phyloP scores from a whole-genome alignment of 129 eudicot genomes.

The Smallanthus sonchifolius region DNA sequence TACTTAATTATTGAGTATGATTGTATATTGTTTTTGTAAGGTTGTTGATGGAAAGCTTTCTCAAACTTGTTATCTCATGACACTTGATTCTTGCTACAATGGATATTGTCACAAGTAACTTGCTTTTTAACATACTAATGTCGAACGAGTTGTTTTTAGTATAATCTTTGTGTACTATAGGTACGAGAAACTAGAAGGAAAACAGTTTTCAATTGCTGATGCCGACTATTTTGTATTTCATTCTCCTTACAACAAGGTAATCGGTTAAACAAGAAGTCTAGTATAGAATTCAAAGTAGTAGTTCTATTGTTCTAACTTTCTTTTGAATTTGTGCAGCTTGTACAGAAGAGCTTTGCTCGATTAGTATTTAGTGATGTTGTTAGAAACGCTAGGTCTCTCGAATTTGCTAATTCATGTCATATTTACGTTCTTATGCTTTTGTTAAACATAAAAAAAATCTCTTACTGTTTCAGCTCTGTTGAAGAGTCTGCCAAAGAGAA shows the following conservation, averaged over 20 bases:
- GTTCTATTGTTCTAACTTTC: constrained; percentile 12
- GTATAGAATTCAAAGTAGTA: not conserved
- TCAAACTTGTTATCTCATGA: constrained; percentile 96
- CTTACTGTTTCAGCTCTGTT: constrained; percentile 44
- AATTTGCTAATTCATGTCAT: not conserved
- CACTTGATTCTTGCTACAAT: constrained; percentile 91
- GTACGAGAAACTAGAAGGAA: constrained; percentile 80
- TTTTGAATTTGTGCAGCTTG: constrained; percentile 68
- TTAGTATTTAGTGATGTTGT: constrained; percentile 64
- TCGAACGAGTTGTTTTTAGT: not conserved
- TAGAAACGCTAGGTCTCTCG: constrained; percentile 67
- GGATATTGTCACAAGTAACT: constrained; percentile 63
- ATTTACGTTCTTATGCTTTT: not conserved
- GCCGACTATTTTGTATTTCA: constrained; percentile 91
- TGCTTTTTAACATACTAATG: not conserved
- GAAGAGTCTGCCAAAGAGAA: constrained; percentile 76
- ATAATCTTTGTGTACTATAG: constrained; percentile 26
- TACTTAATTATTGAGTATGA: not conserved
- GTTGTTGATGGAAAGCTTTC: constrained; percentile 98
- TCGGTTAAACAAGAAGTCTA: not conserved
- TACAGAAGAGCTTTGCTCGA: constrained; percentile 96
- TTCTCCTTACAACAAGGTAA: constrained; percentile 96
- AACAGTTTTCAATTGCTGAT: constrained; percentile 66
- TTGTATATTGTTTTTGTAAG: constrained; percentile 22
- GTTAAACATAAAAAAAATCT: not conserved